Conservation (phyloP, 495 filamentous ascomycete species). For the Cercophora sp. region DNA sequence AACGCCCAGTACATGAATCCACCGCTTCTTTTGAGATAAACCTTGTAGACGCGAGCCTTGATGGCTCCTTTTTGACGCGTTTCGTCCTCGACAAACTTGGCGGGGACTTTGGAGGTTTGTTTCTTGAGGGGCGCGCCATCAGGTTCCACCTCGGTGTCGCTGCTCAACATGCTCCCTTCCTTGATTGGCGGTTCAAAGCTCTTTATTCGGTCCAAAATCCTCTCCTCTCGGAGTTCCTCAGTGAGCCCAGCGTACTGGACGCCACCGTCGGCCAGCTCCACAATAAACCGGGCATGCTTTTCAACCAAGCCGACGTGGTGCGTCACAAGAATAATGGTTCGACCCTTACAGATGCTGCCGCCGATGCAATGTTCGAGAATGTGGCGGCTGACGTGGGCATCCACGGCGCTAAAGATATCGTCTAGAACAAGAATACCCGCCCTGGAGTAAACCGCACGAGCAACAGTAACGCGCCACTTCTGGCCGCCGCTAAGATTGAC, state of each 20-base stretch:
- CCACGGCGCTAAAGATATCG: slow-evolving; percentile 78
- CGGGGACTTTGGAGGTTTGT: no score
- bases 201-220: slow-evolving; percentile 52
- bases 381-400: slow-evolving; percentile 26
- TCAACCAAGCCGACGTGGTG: slow-evolving; percentile 45
- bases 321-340: slow-evolving; percentile 19
- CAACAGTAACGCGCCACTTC: slow-evolving; percentile 76
- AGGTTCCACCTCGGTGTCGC: slow-evolving; percentile 28
- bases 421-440: slow-evolving; percentile 81
- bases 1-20: slow-evolving; percentile 56
- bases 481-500: slow-evolving; percentile 84
- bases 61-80: slow-evolving; percentile 58
- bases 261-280: slow-evolving; percentile 62
- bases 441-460: slow-evolving; percentile 78
- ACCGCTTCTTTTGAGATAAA: slow-evolving; percentile 59
- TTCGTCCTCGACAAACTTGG: slow-evolving; percentile 71
- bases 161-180: neutral
- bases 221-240: slow-evolving; percentile 46
- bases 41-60: slow-evolving; percentile 52
- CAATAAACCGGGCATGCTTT: slow-evolving; percentile 58
- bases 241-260: slow-evolving; percentile 54
- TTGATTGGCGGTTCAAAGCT: slow-evolving; percentile 30
- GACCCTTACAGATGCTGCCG: slow-evolving; percentile 11
- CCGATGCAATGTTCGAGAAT: slow-evolving; percentile 14
- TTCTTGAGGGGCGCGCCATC: slow-evolving; percentile 33